Percentiles rank a stretch among this genome's conserved stretches.
These are phyloP conservation scores for Castanea crenata DNA, from an alignment of 306 rosid genomes.

Conservation along the genomic window DNA sequence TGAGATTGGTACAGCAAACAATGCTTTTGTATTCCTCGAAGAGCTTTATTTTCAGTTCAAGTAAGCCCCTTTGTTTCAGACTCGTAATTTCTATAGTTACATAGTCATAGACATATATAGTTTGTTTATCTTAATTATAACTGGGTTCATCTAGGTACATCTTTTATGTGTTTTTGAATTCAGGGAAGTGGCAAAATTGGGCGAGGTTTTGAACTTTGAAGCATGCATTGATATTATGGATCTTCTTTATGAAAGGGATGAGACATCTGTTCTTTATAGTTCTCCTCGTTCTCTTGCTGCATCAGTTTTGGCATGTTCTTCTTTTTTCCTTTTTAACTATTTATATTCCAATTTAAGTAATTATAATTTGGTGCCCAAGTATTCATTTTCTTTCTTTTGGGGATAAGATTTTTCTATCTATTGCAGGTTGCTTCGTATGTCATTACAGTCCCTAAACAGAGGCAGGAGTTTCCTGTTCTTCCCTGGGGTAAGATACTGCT, in stretches of 20 bases:
- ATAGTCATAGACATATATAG: conserved; percentile 8
- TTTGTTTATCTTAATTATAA: conserved; percentile 3
- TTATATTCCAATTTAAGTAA: neutral
- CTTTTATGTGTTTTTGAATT: conserved; percentile 28
- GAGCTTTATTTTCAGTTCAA: conserved; percentile 67
- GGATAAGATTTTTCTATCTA: neutral
- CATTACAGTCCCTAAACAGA: conserved; percentile 72
- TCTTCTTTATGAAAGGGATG: conserved; percentile 80
- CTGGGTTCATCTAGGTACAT: neutral
- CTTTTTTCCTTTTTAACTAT: neutral
- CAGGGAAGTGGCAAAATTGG: conserved; percentile 79
- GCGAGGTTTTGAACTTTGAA: conserved; percentile 70
- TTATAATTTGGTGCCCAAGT: neutral
- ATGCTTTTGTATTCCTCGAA: conserved; percentile 60
- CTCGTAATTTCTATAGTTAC: neutral
- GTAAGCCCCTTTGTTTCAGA: conserved; percentile 32
- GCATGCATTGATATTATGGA: conserved; percentile 85
- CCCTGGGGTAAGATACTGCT: conserved; percentile 70
- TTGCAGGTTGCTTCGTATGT: conserved; percentile 73
- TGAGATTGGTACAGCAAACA: conserved; percentile 73
- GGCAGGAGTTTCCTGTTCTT: conserved; percentile 78
- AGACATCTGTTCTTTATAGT: conserved; percentile 44
- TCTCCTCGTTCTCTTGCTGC: conserved; percentile 73
- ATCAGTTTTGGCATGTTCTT: conserved; percentile 59
- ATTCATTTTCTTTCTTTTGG: neutral